Evolutionary conservation across 495 filamentous ascomycete genomes (phyloP).

Genomic region (Xylaria bambusicola): DNA sequence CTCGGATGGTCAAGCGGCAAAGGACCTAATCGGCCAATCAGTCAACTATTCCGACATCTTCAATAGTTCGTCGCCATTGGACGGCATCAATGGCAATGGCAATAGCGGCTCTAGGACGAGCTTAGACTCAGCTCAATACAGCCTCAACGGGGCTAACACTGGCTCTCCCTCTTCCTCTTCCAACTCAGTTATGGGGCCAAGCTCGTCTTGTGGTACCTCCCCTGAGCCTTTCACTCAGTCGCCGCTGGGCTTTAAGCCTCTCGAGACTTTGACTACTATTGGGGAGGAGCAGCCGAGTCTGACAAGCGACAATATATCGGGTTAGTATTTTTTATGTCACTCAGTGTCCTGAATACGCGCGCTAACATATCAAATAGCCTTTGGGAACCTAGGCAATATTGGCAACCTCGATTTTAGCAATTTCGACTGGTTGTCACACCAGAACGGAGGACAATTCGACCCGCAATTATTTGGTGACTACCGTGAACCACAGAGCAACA

Average conservation of each 20-base stretch:
- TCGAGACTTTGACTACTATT: conserved; percentile 59
- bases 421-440: conserved; percentile 78
- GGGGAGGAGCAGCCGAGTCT: conserved; percentile 53
- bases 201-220: conserved; percentile 79
- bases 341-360: conserved; percentile 4
- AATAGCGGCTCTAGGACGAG: conserved; percentile 56
- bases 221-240: conserved; percentile 58
- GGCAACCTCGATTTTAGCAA: conserved; percentile 42
- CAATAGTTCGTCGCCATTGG: conserved; percentile 33
- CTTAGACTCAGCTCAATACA: conserved; percentile 59
- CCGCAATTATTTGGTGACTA: conserved; percentile 92
- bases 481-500: conserved; percentile 82
- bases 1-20: conserved; percentile 31
- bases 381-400: conserved; percentile 38
- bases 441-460: conserved; percentile 88
- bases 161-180: conserved; percentile 68
- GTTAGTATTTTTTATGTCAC: conserved; percentile 28
- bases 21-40: conserved; percentile 20
- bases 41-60: conserved; percentile 38
- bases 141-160: conserved; percentile 40
- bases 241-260: conserved; percentile 58
- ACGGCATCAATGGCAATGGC: conserved; percentile 38
- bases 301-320: conserved; percentile 29
- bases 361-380: conserved; percentile 30
- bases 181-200: conserved; percentile 53